These are phyloP conservation scores for Pterocarpus santalinus DNA, from an alignment of 306 rosid species.

Conservation along the genomic window DNA sequence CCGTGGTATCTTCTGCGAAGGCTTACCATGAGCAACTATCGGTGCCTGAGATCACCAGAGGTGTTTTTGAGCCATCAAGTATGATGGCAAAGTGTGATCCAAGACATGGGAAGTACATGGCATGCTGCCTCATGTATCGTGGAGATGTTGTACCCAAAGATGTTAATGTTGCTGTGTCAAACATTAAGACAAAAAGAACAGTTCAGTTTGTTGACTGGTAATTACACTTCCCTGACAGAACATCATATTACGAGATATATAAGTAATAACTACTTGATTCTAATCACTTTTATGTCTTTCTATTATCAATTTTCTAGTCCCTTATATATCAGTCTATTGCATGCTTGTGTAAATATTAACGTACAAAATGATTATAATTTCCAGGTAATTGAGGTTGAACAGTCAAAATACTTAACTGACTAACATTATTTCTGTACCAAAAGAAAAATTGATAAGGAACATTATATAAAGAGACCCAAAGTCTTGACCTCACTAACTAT, in stretches of 20 bases:
- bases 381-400: conserved; percentile 12
- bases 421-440: too few relatives aligned
- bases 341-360: background rate
- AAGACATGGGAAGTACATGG: conserved; percentile 86
- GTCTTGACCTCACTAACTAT: too few relatives aligned
- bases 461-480: too few relatives aligned
- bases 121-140: conserved; percentile 85
- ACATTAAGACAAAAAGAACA: conserved; percentile 72
- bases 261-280: background rate
- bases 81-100: conserved; percentile 92
- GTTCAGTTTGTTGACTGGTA: conserved; percentile 88
- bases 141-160: conserved; percentile 85
- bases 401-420: background rate
- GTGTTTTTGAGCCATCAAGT: conserved; percentile 79
- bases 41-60: conserved; percentile 78
- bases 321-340: background rate
- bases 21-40: conserved; percentile 76
- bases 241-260: background rate
- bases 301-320: background rate
- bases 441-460: too few relatives aligned
- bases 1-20: conserved; percentile 73
- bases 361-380: too few relatives aligned
- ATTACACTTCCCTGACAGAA: conserved; percentile 20
- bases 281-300: conserved; percentile 19
- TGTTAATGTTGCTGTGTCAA: conserved; percentile 70